Evolutionary conservation across 2,329 filamentous ascomycete species (phyloP).

Genomic region (Corinectria fuckeliana): DNA sequence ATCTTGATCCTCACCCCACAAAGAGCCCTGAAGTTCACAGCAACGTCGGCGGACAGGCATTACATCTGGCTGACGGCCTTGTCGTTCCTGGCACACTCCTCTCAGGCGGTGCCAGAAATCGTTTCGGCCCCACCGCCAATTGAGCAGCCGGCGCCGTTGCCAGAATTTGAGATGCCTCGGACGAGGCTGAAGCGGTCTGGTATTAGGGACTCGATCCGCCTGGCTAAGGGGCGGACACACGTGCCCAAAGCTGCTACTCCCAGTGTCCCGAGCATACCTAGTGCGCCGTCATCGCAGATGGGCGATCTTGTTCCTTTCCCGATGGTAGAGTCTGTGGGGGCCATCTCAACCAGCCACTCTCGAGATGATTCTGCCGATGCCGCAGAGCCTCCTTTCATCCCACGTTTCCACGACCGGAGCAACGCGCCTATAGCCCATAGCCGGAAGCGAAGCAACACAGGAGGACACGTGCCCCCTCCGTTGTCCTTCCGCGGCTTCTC

Average conservation of each 20-base stretch:
- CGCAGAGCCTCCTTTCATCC: constrained; percentile 75
- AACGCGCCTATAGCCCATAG: constrained; percentile 61
- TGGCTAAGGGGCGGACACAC: constrained; percentile 75
- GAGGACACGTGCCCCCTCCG: constrained; percentile 73
- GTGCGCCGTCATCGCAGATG: constrained; percentile 45
- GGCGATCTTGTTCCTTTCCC: constrained; percentile 47
- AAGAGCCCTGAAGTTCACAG: constrained; percentile 93
- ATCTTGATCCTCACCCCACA: constrained; percentile 95
- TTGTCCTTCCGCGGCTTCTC: constrained; percentile 83
- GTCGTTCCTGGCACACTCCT: constrained; percentile 92
- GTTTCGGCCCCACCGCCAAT: constrained; percentile 58
- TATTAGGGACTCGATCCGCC: constrained; percentile 87
- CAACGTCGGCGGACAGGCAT: constrained; percentile 81
- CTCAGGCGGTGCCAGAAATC: constrained; percentile 79
- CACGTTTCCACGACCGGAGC: constrained; percentile 69
- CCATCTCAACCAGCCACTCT: constrained; percentile 45
- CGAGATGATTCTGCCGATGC: constrained; percentile 63
- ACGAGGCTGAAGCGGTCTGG: constrained; percentile 56
- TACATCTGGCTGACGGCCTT: constrained; percentile 94
- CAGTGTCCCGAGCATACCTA: constrained; percentile 53
- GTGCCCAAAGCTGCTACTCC: constrained; percentile 55
- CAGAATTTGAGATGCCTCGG: constrained; percentile 58
- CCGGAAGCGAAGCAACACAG: constrained; percentile 89
- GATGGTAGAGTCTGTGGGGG: constrained; percentile 49
- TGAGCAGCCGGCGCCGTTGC: constrained; percentile 47